Percentiles rank a stretch among this genome's conserved stretches.
These are phyloP conservation scores for Mycena floridula DNA, from an alignment of 768 basidiomycete genomes.

Conservation along the genomic window DNA sequence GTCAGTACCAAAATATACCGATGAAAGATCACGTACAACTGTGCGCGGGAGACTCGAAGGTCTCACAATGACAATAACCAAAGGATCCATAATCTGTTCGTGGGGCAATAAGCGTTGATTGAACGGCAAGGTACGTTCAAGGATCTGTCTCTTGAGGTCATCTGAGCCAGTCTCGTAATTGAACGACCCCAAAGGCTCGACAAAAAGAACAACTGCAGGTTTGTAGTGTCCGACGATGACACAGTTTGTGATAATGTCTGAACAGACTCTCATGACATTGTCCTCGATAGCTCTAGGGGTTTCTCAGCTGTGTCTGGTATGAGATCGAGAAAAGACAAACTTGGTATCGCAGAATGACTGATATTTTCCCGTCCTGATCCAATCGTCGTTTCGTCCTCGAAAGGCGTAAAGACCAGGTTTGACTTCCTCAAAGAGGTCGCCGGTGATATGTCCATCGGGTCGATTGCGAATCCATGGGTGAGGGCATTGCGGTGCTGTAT, in stretches of 20 bases:
- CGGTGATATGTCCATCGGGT: conserved; percentile 12
- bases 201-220: conserved; percentile 20
- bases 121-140: conserved; percentile 18
- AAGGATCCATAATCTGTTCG: conserved; percentile 18
- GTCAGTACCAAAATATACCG: no score
- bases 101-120: conserved; percentile 18
- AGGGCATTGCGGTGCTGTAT: conserved; percentile 8
- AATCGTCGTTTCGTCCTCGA: conserved; percentile 15
- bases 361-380: conserved; percentile 11
- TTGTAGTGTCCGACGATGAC: conserved; percentile 27
- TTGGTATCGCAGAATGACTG: conserved; percentile 14
- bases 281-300: conserved; percentile 30
- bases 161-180: conserved; percentile 3
- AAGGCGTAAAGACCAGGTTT: conserved; percentile 10
- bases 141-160: conserved; percentile 15
- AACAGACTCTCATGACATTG: conserved; percentile 19
- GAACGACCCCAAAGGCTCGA: conserved; percentile 14
- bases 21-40: background rate
- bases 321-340: conserved; percentile 1
- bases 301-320: no score
- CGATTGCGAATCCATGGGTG: conserved; percentile 8
- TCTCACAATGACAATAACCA: conserved; percentile 15
- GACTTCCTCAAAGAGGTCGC: conserved; percentile 15
- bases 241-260: conserved; percentile 22
- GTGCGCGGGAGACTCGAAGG: background rate